Conservation (phyloP, 73 alveolate genomes). For the Symbiodinium natans region DNA sequence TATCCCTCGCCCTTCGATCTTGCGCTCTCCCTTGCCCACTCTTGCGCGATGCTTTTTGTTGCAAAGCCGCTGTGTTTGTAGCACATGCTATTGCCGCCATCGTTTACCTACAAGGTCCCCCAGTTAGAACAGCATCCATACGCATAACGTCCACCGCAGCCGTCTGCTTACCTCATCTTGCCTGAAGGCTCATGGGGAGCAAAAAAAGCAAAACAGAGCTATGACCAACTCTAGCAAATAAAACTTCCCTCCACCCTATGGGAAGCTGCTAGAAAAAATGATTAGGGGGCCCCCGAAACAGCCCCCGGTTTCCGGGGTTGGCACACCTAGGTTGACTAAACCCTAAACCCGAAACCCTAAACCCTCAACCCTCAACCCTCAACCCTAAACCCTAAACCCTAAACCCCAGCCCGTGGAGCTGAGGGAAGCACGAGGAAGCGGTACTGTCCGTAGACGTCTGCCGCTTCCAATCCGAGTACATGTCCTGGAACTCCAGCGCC, state of each 20-base stretch:
- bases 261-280: too few relatives aligned
- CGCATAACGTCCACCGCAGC: not conserved
- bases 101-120: not conserved
- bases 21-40: not conserved
- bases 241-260: too few relatives aligned
- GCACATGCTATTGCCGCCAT: not conserved
- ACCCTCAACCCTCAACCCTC: too few relatives aligned
- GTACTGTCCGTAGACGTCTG: slow-evolving; percentile 86
- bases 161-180: too few relatives aligned
- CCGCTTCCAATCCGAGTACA: slow-evolving; percentile 89
- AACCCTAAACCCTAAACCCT: too few relatives aligned
- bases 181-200: too few relatives aligned
- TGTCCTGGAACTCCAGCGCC: slow-evolving; percentile 84
- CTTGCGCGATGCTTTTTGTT: not conserved
- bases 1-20: not conserved
- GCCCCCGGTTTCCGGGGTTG: too few relatives aligned
- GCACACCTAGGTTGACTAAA: too few relatives aligned
- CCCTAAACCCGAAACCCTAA: too few relatives aligned
- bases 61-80: not conserved
- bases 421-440: slow-evolving; percentile 16
- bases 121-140: not conserved
- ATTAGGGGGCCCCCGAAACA: too few relatives aligned
- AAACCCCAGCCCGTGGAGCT: not conserved
- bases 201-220: too few relatives aligned
- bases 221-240: too few relatives aligned